Conservation (phyloP, 2,329 filamentous ascomycete species). For the Trichoderma gracile region DNA sequence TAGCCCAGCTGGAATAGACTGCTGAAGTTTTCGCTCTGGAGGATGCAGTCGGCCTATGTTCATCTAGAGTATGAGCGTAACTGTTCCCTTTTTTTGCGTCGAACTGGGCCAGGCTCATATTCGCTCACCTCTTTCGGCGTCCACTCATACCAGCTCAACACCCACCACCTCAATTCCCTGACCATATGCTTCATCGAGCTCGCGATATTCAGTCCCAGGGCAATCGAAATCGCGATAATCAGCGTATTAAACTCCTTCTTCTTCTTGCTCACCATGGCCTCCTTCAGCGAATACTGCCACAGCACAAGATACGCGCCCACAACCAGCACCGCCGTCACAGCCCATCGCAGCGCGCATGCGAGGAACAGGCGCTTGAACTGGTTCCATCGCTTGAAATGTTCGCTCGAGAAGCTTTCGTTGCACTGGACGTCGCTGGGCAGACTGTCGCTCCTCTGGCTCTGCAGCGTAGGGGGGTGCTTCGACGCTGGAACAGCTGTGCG, state of each 20-base stretch:
- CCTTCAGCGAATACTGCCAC: conserved; percentile 33
- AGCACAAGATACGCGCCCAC: conserved; percentile 36
- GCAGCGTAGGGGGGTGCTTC: conserved; percentile 7
- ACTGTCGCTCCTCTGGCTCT: conserved; percentile 26
- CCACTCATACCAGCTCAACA: conserved; percentile 42
- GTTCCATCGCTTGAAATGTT: conserved; percentile 28
- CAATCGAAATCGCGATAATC: conserved; percentile 47
- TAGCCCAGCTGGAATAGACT: conserved; percentile 30
- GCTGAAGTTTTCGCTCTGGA: conserved; percentile 34
- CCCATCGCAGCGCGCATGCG: conserved; percentile 32
- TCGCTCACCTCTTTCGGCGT: conserved; percentile 43
- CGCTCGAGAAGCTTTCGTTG: conserved; percentile 29
- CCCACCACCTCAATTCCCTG: conserved; percentile 49
- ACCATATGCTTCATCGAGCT: conserved; percentile 48
- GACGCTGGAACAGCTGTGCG: conserved; percentile 4
- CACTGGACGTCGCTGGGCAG: conserved; percentile 27
- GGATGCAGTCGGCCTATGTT: conserved; percentile 29
- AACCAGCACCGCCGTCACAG: conserved; percentile 36
- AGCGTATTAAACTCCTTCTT: conserved; percentile 48
- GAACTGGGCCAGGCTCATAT: not conserved
- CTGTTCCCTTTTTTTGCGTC: not conserved
- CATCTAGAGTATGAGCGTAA: not conserved
- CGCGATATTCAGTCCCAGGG: conserved; percentile 45
- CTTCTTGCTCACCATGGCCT: conserved; percentile 36
- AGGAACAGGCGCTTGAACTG: conserved; percentile 30